Base-by-base conservation (phyloP, 345 rosid genomes). In the Pseudoturritis turrita region DNA sequence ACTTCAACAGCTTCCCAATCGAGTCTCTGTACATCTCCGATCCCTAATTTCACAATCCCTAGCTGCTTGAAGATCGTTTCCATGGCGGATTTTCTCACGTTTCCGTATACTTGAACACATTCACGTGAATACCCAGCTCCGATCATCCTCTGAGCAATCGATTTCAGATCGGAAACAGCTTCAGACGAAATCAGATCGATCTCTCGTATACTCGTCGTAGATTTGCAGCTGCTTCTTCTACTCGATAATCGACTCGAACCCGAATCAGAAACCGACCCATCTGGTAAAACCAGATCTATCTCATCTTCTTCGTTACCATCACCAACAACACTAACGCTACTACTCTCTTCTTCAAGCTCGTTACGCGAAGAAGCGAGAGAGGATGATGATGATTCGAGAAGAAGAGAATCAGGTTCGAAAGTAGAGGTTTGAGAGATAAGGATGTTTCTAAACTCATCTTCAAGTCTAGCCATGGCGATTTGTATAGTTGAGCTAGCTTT, bases 381-480 rank as follows among this genome's bases (percentile, higher is more conserved):
- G 31, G 81, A n/a, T 62, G 78, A 58, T 28, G 80, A 84, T 17
- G 80, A 44, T 25, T 43, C 66, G 35, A 67, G 74, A 8, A 78
- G 71, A 6, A 83, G 83, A 0, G 85, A 84, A 33, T 87, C 91
- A 8, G 82, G 72, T 15, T 91, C 96, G 12, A 95, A 54, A 6
- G 88, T 86, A 9, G 82, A 67, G 4, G 88, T 71, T 57, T 91
- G 83, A 9, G 76, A 79, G 41, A 91, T 79, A 13, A 95, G 87
- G 31, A 95, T 89, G 80, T 77, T 89, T 31, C 96, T 80, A 37
- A 95, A 83, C 91, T 95, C 99, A 62, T 95, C 99, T 78, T 95
- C 99, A 6, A 95, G 91, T 7, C 97, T 81, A 14, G 97, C 96
- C 99, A 95, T 95, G 67, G 99, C 97, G 92, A 95, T 89, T 87